Evolutionary conservation across 371 early-diverging fungal genomes (phyloP), one percentile per base, ranked within the genome.

Genomic region (Lichtheimia ramosa): DNA sequence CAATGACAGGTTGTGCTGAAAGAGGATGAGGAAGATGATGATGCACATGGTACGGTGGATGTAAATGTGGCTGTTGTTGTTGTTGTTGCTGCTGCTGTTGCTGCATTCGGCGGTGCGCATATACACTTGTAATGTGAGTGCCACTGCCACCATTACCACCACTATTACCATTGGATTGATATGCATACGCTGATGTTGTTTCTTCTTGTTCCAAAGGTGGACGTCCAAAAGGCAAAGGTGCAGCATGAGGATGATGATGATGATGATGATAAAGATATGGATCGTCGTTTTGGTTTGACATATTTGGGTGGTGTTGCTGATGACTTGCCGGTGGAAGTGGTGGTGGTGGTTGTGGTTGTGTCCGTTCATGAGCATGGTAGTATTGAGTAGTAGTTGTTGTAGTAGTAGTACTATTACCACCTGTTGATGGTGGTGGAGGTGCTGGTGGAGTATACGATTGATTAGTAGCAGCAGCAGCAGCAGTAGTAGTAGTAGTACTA

Each of bases 21-120:
- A 46, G 43, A 53, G 43, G 46, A 24, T 42, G 59, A 28, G 51
- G 59, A 42, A 25, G n/a, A 23, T 62, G 60, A 48, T 53, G 55
- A 51, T 54, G 62, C 7, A 54, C 55, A 56, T 62, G 56, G 34
- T 62, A 62, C 13, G 34, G 61, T 39, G 23, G 25, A 6, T 24
- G 56, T 28, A 28, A 25, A 14, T 34, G 43, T 28, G 43, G 27
- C 16, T 21, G 41, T 43, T 20, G 23, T 41, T 42, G 41, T 43
- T 18, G 43, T n/a, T n/a, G n/a, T n/a, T n/a, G 27, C 16, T 21
- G 41, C 27, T 20, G 23, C 23, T 42, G 41, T 41, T n/a, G 54
- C 24, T 34, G 54, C 42, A 46, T 46, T 46, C 41, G 21, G 4
- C 53, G 24, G 5, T 24, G 53, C 1, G 53, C 21, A 53, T 53